These are phyloP conservation scores for Podospora australis DNA, from an alignment of 495 filamentous ascomycete species.

Conservation along the genomic window DNA sequence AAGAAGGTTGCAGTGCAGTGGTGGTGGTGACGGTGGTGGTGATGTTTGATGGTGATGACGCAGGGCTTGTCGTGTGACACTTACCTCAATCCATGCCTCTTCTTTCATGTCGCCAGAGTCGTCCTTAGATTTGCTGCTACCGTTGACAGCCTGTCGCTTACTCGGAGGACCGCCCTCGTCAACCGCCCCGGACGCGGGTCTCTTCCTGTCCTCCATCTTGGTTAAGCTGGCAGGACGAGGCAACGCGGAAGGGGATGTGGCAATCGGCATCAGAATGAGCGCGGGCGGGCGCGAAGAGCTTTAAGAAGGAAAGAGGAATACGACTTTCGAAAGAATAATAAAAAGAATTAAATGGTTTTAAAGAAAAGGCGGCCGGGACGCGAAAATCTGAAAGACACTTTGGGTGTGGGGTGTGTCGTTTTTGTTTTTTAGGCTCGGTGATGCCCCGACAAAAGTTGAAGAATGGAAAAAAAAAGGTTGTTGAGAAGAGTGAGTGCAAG, in stretches of 20 bases:
- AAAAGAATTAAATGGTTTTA: slow-evolving; percentile 24
- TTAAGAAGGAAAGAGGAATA: not conserved
- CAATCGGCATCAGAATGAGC: slow-evolving; percentile 67
- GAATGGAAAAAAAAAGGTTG: slow-evolving; percentile 10
- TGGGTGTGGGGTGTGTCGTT: too few species aligned
- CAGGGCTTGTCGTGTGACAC: slow-evolving; percentile 36
- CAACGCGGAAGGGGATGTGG: slow-evolving; percentile 62
- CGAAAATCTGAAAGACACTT: too few species aligned
- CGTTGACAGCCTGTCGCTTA: slow-evolving; percentile 83
- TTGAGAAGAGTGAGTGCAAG: not conserved
- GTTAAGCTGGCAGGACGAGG: slow-evolving; percentile 58
- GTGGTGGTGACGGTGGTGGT: not conserved
- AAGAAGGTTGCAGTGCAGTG: not conserved
- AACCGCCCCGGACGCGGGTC: slow-evolving; percentile 64
- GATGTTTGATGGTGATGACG: slow-evolving; percentile 14
- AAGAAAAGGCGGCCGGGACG: slow-evolving; percentile 17
- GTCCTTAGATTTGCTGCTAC: slow-evolving; percentile 61
- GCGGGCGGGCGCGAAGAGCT: slow-evolving; percentile 19
- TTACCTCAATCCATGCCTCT: slow-evolving; percentile 74
- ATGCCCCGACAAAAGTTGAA: slow-evolving; percentile 3
- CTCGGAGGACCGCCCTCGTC: slow-evolving; percentile 76
- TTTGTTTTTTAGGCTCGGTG: slow-evolving; percentile 20
- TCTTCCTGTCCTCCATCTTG: slow-evolving; percentile 98
- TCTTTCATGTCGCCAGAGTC: slow-evolving; percentile 73
- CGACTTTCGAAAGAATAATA: slow-evolving; percentile 16